Evolutionary conservation across 306 rosid species (phyloP), one percentile per base, ranked within the genome.

Genomic region (Sphenostylis stenocarpa): DNA sequence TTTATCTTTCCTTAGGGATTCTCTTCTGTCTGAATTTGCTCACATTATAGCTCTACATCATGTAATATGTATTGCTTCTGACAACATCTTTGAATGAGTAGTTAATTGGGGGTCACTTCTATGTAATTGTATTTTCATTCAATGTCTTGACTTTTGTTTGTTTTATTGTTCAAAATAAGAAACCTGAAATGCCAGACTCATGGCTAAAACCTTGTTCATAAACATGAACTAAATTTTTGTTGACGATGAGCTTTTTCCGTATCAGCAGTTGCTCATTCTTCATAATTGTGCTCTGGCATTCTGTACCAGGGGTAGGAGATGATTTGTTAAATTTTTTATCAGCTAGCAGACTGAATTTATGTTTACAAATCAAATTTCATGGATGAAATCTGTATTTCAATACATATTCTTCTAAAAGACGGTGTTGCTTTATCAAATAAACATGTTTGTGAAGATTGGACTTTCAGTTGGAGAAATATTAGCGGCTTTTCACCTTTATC

Each of bases 401-500:
- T 51, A 64, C 19, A 2, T 44, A 62, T 56, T 19, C 24, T 78
- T 78, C 9, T 23, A 3, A 15, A 48, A 52, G n/a, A 68, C 44
- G 44, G 9, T 70, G 56, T 0, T 15, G n/a, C 45, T 23, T 64
- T 72, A 70, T 79, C 36, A 71, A 73, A 51, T 72, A 49, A 63
- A 41, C 67, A 38, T 63, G 60, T 38, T 8, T 43, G 20, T 21
- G 55, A 7, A 38, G 11, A 2, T 36, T 69, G 51, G 47, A 23
- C 24, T 67, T 56, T 57, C 51, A 16, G 44, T 11, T 9, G 23
- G 13, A 3, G 57, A 47, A 34, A 28, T 24, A 34, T 49, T 61
- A n/a, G 45, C 78, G 71, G n/a, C 48, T 33, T 33, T 24, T 21
- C 28, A 36, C 28, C 21, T 38, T 57, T 41, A 26, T 19, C 45